Conservation (phyloP, 2,329 filamentous ascomycete species). For the Fonsecaea nubica region DNA sequence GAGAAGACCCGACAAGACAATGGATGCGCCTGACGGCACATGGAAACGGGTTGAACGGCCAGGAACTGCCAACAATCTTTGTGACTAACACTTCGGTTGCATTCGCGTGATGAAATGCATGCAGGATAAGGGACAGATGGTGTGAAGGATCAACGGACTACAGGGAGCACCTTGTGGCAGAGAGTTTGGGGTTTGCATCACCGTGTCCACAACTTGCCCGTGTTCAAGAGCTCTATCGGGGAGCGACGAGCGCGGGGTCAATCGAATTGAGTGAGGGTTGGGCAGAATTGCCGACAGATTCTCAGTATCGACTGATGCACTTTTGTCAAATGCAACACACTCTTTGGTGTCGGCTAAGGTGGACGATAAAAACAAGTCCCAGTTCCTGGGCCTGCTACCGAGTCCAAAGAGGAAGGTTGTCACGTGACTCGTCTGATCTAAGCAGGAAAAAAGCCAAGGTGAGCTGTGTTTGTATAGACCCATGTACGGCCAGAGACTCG, state of each 20-base stretch:
- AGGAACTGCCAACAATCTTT: conserved; percentile 2
- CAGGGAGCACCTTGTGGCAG: not conserved
- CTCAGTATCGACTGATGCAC: not conserved
- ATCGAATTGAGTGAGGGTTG: conserved; percentile 1
- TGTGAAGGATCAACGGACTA: not conserved
- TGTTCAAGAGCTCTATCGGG: not conserved
- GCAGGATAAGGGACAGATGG: not conserved
- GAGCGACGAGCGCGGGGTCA: not conserved
- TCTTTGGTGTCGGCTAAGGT: not conserved
- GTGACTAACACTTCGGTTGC: conserved; percentile 1
- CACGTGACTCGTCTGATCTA: not conserved
- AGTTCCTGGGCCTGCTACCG: not conserved
- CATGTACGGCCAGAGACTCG: not conserved
- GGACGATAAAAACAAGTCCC: not conserved
- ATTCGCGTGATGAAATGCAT: conserved; percentile 9
- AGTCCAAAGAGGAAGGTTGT: not conserved
- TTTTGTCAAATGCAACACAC: not conserved
- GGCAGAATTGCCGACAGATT: conserved; percentile 2
- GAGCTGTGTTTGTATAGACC: not conserved
- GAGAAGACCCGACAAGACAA: conserved; percentile 6
- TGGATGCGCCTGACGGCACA: conserved; percentile 6
- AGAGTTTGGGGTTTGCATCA: conserved; percentile 1
- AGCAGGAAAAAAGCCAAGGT: not conserved
- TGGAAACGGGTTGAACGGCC: not conserved
- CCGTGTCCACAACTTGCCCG: not conserved